These are phyloP conservation scores for Dendrocalamus sinicus DNA, from an alignment of 176 grass and related monocot species.

Conservation along the genomic window DNA sequence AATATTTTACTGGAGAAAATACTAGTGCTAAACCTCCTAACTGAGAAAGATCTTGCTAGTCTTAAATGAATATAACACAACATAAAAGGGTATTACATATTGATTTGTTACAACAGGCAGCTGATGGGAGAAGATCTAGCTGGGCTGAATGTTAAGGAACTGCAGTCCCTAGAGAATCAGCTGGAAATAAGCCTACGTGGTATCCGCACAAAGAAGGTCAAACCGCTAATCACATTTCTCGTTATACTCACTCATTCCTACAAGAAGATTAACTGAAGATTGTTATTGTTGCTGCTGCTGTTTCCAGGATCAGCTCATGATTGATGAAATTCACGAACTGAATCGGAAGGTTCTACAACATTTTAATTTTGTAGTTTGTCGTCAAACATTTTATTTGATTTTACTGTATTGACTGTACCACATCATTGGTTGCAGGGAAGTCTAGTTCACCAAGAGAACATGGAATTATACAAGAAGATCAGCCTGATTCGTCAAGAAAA, in stretches of 20 bases:
- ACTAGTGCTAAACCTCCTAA: too few species aligned
- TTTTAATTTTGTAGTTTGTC: neutral
- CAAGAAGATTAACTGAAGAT: constrained; percentile 33
- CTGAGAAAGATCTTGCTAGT: too few species aligned
- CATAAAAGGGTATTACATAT: neutral
- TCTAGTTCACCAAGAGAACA: constrained; percentile 81
- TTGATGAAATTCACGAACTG: constrained; percentile 82
- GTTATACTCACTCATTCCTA: constrained; percentile 16
- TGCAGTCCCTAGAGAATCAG: constrained; percentile 72
- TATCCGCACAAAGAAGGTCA: constrained; percentile 68
- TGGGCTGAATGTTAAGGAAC: constrained; percentile 64
- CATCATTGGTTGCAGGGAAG: constrained; percentile 56
- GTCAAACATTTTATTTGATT: neutral
- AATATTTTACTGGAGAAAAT: too few species aligned
- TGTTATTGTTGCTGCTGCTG: constrained; percentile 36
- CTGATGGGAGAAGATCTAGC: constrained; percentile 82
- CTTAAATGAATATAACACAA: neutral
- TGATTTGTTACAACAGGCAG: constrained; percentile 60
- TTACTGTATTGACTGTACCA: constrained; percentile 20
- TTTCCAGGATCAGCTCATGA: constrained; percentile 72
- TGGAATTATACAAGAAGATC: constrained; percentile 76
- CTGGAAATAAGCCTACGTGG: constrained; percentile 68
- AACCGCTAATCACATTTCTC: constrained; percentile 19
- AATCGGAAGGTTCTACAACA: constrained; percentile 58
- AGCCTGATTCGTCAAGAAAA: constrained; percentile 72